Evolutionary conservation across 192 early-diverging fungal genomes (phyloP).

Genomic region (Backusella parvicylindrica): DNA sequence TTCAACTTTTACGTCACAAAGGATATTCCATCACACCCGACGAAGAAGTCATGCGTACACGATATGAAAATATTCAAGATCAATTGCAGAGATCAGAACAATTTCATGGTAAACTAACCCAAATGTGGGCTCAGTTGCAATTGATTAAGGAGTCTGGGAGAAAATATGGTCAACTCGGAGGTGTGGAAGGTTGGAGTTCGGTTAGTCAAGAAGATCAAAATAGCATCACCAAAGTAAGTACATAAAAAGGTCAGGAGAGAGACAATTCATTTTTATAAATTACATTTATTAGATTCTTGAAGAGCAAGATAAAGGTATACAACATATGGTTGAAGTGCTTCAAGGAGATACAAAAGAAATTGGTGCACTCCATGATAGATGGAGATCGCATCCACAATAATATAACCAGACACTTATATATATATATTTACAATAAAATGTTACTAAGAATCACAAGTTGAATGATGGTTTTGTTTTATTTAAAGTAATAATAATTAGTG

Average conservation of each 20-base stretch:
- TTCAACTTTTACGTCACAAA: slow-evolving; percentile 78
- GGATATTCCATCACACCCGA: slow-evolving; percentile 80
- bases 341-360: slow-evolving; percentile 21
- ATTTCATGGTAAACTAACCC: slow-evolving; percentile 75
- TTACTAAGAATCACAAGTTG: neutral
- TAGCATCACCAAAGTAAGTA: slow-evolving; percentile 26
- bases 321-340: slow-evolving; percentile 28
- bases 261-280: neutral
- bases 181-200: slow-evolving; percentile 11
- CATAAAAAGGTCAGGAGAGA: neutral
- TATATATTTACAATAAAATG: neutral
- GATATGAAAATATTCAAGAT: slow-evolving; percentile 70
- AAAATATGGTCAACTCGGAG: slow-evolving; percentile 23
- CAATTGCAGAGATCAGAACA: slow-evolving; percentile 76
- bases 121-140: slow-evolving; percentile 79
- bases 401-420: neutral
- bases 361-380: neutral
- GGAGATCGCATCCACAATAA: neutral
- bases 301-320: slow-evolving; percentile 28
- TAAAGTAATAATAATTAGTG: too few species aligned
- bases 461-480: too few species aligned
- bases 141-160: slow-evolving; percentile 60
- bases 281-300: slow-evolving; percentile 15
- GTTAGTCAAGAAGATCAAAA: slow-evolving; percentile 11
- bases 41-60: slow-evolving; percentile 74